phyloP scores from a whole-genome alignment of 805 yeast genomes.

The Wickerhamomyces ciferrii region DNA sequence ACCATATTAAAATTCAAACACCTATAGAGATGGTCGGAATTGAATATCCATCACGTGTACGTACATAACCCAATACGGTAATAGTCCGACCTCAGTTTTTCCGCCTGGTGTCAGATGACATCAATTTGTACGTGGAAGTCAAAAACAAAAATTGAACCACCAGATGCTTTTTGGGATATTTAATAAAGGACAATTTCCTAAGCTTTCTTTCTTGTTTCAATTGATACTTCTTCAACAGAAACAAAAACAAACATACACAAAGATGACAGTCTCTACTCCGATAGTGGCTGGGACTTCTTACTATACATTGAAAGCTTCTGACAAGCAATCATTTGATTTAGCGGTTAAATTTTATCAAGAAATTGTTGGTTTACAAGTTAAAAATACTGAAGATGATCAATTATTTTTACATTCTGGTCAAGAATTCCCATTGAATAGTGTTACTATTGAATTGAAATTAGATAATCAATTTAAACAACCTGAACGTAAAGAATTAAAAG shows the following conservation, averaged over 20 bases:
- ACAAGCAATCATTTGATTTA: conserved; percentile 32
- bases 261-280: conserved; percentile 20
- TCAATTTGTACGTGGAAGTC: not conserved
- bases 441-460: conserved; percentile 22
- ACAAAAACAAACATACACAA: not conserved
- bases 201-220: not conserved
- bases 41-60: not conserved
- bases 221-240: not conserved
- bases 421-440: conserved; percentile 21
- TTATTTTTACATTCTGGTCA: conserved; percentile 27
- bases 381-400: conserved; percentile 10
- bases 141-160: not conserved
- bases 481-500: conserved; percentile 22
- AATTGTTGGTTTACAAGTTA: conserved; percentile 31
- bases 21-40: too few species aligned
- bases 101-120: not conserved
- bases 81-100: not conserved
- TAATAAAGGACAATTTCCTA: not conserved
- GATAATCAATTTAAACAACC: conserved; percentile 15
- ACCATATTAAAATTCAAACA: too few species aligned
- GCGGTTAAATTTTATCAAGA: conserved; percentile 55
- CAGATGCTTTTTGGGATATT: not conserved
- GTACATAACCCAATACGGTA: not conserved
- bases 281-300: conserved; percentile 54
- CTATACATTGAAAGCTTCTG: conserved; percentile 48